Evolutionary conservation across 768 basidiomycete genomes (phyloP).

Genomic region (Holtermanniella nyarrowii): DNA sequence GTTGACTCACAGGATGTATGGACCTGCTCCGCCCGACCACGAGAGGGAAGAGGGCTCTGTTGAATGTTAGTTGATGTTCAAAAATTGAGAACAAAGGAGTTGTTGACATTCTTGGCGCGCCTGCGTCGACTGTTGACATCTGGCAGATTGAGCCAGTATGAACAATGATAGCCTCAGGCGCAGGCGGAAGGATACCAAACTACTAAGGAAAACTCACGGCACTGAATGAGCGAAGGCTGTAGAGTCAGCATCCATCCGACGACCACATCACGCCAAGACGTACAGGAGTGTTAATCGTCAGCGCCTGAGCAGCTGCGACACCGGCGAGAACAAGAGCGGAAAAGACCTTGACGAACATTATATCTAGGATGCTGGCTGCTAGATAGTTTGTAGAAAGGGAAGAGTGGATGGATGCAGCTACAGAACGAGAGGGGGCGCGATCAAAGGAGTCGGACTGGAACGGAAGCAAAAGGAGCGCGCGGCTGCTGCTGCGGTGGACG

Average conservation of each 20-base stretch:
- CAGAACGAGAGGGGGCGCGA: background rate
- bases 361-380: background rate
- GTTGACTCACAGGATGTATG: slow-evolving; percentile 36
- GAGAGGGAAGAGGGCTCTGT: slow-evolving; percentile 25
- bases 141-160: background rate
- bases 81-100: no score
- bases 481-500: no score
- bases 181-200: slow-evolving; percentile 4
- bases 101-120: no score
- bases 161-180: slow-evolving; percentile 1
- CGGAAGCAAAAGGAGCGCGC: no score
- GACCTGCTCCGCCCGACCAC: slow-evolving; percentile 28
- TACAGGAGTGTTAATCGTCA: slow-evolving; percentile 37
- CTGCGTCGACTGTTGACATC: no score
- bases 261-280: slow-evolving; percentile 6
- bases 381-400: no score
- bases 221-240: slow-evolving; percentile 30
- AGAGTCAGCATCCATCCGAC: slow-evolving; percentile 9
- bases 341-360: slow-evolving; percentile 25
- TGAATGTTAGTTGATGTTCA: no score
- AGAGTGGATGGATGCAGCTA: background rate
- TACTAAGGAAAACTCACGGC: slow-evolving; percentile 30
- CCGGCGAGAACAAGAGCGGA: slow-evolving; percentile 19
- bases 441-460: background rate
- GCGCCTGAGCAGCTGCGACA: slow-evolving; percentile 28